Percentiles rank a stretch among this genome's conserved stretches.
Evolutionary conservation across 805 yeast species (phyloP).

Genomic region (Yamadazyma phyllophila): DNA sequence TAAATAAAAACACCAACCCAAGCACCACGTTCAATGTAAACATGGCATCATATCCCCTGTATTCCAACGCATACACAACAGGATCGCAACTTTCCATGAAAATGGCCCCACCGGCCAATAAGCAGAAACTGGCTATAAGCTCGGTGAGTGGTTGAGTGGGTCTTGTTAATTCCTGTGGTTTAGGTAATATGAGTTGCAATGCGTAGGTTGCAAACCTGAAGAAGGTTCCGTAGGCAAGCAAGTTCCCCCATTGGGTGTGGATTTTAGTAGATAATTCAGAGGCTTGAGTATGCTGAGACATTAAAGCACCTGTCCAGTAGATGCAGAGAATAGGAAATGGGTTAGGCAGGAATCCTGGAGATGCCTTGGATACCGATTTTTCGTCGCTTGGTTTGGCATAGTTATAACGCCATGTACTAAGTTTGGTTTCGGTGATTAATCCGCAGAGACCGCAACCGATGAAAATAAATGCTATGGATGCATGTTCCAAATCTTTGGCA

Average conservation of each 20-base stretch:
- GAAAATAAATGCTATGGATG: conserved; percentile 42
- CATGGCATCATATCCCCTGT: conserved; percentile 76
- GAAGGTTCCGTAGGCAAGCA: conserved; percentile 78
- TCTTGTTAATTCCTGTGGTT: conserved; percentile 29
- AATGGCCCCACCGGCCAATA: conserved; percentile 84
- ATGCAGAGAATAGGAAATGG: conserved; percentile 93
- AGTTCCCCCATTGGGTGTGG: conserved; percentile 90
- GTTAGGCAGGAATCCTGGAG: conserved; percentile 84
- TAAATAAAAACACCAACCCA: conserved; percentile 71
- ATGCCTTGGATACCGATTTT: conserved; percentile 27
- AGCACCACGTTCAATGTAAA: conserved; percentile 85
- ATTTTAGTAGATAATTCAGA: conserved; percentile 71
- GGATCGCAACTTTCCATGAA: conserved; percentile 93
- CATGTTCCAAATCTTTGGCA: conserved; percentile 49
- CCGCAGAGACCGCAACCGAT: conserved; percentile 95
- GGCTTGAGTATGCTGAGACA: conserved; percentile 94
- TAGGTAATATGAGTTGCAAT: conserved; percentile 45
- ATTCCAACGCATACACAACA: conserved; percentile 72
- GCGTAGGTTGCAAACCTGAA: conserved; percentile 67
- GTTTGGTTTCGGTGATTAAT: conserved; percentile 67
- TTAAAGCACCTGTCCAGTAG: conserved; percentile 93
- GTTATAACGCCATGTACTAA: conserved; percentile 55
- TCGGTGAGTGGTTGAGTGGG: conserved; percentile 80
- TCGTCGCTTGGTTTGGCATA: conserved; percentile 21
- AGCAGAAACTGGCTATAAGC: conserved; percentile 70